Evolutionary conservation across 805 yeast species (phyloP), one percentile per base, ranked within the genome.

Genomic region (Candida cerambycidarum): DNA sequence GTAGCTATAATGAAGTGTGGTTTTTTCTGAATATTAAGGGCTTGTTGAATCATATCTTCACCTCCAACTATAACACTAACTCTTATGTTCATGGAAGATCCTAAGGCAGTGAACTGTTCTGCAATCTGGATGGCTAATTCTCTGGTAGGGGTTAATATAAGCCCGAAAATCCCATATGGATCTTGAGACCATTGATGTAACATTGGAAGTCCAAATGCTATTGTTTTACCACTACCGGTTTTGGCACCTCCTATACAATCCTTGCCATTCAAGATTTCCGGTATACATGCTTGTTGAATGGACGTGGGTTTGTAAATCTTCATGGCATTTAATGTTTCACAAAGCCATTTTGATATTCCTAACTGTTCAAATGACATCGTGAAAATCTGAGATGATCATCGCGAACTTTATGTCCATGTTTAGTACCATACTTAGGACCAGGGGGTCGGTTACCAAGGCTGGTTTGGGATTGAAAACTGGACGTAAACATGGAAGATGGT

Each of bases 231-330:
- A 13, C 95, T 84, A 65, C 99, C 99, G 0, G 99, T 93, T 62
- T 86, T 86, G 24, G 99, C 99, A 32, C 99, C 99, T 39, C 99
- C 99, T 40, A 93, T 92, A 65, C 97, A 90, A 61, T 90, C 96
- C 52, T 82, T 77, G 6, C 95, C 97, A 32, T 71, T 73, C 29
- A 93, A 59, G 44, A 93, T 86, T 43, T 83, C 78, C 0, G 98
- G 98, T 36, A 93, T 92, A 59, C 97, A 89, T 3, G 89, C 87
- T 7, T 69, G 59, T 61, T 93, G 99, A 67, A 93, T 92, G 15
- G 80, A 79, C 0, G 98, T 87, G 1, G 99, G 99, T 4, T 76
- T 72, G 19, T 75, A 69, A 35, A 93, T 93, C 47, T 82, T 82
- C 95, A 93, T 89, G 6, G 95, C 80, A 0, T 66, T 62, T 4